Evolutionary conservation across 805 yeast genomes (phyloP), one percentile per base, ranked within the genome.

Genomic region (Millerozyma acaciae): DNA sequence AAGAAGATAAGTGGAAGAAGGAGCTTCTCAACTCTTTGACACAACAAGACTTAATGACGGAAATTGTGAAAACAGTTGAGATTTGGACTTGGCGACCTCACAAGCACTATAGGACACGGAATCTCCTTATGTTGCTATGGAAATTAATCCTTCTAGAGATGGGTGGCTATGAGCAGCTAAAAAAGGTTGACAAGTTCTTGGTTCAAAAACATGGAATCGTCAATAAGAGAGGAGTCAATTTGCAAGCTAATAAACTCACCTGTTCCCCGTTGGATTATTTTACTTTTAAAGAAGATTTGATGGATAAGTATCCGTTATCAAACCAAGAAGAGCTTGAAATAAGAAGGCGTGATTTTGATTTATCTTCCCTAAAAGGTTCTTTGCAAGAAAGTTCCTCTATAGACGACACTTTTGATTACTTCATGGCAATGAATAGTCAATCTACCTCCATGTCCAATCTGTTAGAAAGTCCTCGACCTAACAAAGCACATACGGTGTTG

Each of bases 261-360:
- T 80, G 89, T 7, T 79, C 95, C 1, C 95, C 96, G 0, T 57
- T 85, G n/a, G 95, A 89, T 43, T 90, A 85, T 51, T 80, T 78
- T 48, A 77, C 84, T 5, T 88, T 84, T 50, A 68, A 87, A 40
- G 84, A 84, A 33, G 94, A 86, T 39, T 54, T 89, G 3, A 55
- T 68, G 4, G 73, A 86, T 8, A 72, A 95, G 40, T 90, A 78
- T 51, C 97, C 98, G 0, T 61, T 84, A 4, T 80, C 4, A 76
- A 40, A 10, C 34, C 39, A 32, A 34, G 43, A 28, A 26, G 33
- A n/a, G n/a, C n/a, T n/a, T n/a, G n/a, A n/a, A n/a, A n/a, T n/a
- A n/a, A n/a, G 4, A n/a, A n/a, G n/a, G n/a, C n/a, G n/a, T n/a
- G n/a, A n/a, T n/a, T 43, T 33, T 31, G 52, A 50, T 23, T 44